Percentiles rank a stretch among this genome's conserved stretches.
phyloP scores from a whole-genome alignment of 2,329 filamentous ascomycete genomes.

The Trichoderma atrobrunneum region DNA sequence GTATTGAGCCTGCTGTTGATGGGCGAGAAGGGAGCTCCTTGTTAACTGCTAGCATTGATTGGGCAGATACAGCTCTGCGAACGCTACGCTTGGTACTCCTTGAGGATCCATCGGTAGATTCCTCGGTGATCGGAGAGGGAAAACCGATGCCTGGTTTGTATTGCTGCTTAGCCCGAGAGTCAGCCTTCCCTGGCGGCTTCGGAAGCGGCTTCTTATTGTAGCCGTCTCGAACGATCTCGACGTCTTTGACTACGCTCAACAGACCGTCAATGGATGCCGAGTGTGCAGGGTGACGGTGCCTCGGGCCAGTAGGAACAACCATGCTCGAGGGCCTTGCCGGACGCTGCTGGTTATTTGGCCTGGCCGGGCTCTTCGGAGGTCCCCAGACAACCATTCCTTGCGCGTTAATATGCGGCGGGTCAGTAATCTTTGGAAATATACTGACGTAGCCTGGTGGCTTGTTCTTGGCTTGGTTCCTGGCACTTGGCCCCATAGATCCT shows the following conservation, averaged over 20 bases:
- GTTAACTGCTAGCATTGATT: conserved; percentile 22
- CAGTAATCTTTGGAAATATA: conserved; percentile 26
- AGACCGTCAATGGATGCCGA: conserved; percentile 26
- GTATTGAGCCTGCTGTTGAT: conserved; percentile 24
- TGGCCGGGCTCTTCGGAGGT: neutral
- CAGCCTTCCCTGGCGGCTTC: neutral
- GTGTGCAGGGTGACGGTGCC: conserved; percentile 14
- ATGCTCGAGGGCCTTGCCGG: conserved; percentile 26
- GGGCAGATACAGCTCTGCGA: conserved; percentile 20
- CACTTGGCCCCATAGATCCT: conserved; percentile 21
- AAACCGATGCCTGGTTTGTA: neutral
- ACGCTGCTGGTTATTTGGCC: neutral
- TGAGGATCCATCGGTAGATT: neutral
- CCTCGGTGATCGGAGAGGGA: conserved; percentile 16
- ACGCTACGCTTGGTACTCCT: neutral
- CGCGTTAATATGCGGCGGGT: conserved; percentile 18
- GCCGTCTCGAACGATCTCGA: neutral
- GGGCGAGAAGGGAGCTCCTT: conserved; percentile 21
- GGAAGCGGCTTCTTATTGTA: conserved; percentile 14
- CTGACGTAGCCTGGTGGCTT: conserved; percentile 26
- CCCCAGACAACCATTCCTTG: neutral
- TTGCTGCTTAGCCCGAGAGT: neutral
- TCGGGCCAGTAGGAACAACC: conserved; percentile 19
- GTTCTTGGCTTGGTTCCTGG: conserved; percentile 16
- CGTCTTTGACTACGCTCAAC: conserved; percentile 19